Evolutionary conservation across 805 yeast genomes (phyloP), one percentile per base, ranked within the genome.

Genomic region (Saturnispora kantuleensis): DNA sequence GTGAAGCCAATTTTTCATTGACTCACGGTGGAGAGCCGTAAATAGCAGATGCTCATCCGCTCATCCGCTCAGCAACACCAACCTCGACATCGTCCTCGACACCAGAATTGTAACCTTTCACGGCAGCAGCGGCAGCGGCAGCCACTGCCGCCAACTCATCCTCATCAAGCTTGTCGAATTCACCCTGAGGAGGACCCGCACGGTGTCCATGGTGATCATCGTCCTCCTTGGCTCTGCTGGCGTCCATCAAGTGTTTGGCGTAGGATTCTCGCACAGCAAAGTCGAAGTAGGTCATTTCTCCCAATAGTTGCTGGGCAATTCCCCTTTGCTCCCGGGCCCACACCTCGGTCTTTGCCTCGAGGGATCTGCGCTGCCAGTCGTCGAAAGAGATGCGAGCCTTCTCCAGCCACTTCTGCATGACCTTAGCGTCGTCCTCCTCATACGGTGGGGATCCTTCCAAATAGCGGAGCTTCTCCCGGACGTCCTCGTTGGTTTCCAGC

Each of bases 331-430:
- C 77, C 9, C 69, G 52, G 2, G 49, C 50, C 77, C 77, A 73
- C 33, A 70, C 59, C n/a, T 66, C 70, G 36, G 55, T 57, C 38
- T 63, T 68, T 1, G 58, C 56, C 3, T 54, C 56, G 16, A 62
- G 65, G 9, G 65, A 47, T 35, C 70, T 43, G 1, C 65, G 56
- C 6, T 57, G 48, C 78, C 78, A 73, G 29, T 65, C 64, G 17
- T 70, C 74, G 31, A 66, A 71, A 0, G 76, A 74, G 0, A 60
- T 64, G n/a, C 62, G 57, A n/a, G 73, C 58, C 48, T 66, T 68
- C 29, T 63, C 63, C 3, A 45, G 15, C 42, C 38, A 38, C 7
- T 41, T 54, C 62, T 59, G 42, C 64, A 60, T 3, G 48, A 47
- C 10, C 47, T 50, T 11, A 41, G 33, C 26, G 6, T 31, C n/a